Evolutionary conservation across 2,329 filamentous ascomycete genomes (phyloP).

Genomic region (Aurifilum marmelostoma): DNA sequence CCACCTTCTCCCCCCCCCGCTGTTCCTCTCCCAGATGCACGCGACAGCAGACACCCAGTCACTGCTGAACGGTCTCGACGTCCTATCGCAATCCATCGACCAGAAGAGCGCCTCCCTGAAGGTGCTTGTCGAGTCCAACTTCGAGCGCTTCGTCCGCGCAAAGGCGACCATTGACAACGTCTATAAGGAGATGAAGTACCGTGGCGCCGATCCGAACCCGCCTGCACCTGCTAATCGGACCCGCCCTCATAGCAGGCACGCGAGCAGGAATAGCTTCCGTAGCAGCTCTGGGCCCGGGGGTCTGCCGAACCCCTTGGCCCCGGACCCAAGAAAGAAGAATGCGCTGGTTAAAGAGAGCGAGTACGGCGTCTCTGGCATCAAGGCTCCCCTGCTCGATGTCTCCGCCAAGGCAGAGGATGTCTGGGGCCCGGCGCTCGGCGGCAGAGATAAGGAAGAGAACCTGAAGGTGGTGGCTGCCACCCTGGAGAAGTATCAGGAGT

Average conservation of each 20-base stretch:
- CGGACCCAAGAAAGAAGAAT: slow-evolving; percentile 77
- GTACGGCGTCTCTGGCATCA: slow-evolving; percentile 86
- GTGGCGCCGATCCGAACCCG: slow-evolving; percentile 58
- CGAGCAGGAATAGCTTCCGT: slow-evolving; percentile 69
- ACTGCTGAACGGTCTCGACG: slow-evolving; percentile 79
- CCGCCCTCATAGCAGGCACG: slow-evolving; percentile 64
- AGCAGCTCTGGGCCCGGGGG: slow-evolving; percentile 46
- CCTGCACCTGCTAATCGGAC: slow-evolving; percentile 40
- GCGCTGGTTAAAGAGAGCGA: slow-evolving; percentile 91
- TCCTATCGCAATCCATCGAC: slow-evolving; percentile 88
- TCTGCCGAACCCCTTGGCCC: slow-evolving; percentile 42
- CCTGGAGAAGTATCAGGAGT: slow-evolving; percentile 77
- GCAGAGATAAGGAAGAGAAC: slow-evolving; percentile 86
- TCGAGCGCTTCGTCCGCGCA: slow-evolving; percentile 95
- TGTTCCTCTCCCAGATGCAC: slow-evolving; percentile 93
- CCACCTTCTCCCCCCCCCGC: slow-evolving; percentile 87
- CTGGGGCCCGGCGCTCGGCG: slow-evolving; percentile 92
- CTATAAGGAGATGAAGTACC: slow-evolving; percentile 94
- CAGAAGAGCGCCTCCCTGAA: slow-evolving; percentile 97
- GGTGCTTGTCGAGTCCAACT: slow-evolving; percentile 94
- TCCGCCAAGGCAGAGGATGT: slow-evolving; percentile 95
- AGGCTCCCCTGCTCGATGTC: slow-evolving; percentile 83
- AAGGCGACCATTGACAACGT: slow-evolving; percentile 99
- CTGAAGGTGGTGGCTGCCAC: slow-evolving; percentile 77
- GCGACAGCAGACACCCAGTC: slow-evolving; percentile 80